A percentile compares a stretch with the other conserved stretches of the same genome.
Evolutionary conservation across 2,329 filamentous ascomycete genomes (phyloP).

Genomic region (Talaromyces sp.): DNA sequence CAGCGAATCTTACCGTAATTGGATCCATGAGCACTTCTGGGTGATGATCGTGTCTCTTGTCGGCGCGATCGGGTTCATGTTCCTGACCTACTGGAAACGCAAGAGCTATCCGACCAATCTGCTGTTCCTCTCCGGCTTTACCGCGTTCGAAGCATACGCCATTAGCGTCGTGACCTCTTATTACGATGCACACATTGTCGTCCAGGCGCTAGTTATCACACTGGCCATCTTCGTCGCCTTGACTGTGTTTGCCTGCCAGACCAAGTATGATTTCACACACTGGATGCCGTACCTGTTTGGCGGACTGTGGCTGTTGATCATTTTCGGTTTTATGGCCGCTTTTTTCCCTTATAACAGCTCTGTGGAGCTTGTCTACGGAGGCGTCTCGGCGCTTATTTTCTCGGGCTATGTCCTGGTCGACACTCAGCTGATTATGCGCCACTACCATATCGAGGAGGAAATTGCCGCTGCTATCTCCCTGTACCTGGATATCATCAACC

Average conservation of each 20-base stretch:
- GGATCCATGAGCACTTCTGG: slow-evolving; percentile 81
- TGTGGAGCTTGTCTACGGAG: slow-evolving; percentile 78
- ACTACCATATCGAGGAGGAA: slow-evolving; percentile 97
- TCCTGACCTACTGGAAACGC: slow-evolving; percentile 90
- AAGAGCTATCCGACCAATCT: slow-evolving; percentile 94
- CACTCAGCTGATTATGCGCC: slow-evolving; percentile 89
- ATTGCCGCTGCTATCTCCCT: slow-evolving; percentile 92
- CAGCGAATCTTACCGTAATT: slow-evolving; percentile 69
- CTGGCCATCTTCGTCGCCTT: slow-evolving; percentile 60
- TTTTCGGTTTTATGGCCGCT: slow-evolving; percentile 87
- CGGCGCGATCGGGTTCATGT: slow-evolving; percentile 77
- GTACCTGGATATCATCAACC: slow-evolving; percentile 93
- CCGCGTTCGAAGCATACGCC: slow-evolving; percentile 85
- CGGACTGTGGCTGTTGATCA: slow-evolving; percentile 78
- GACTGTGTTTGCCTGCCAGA: slow-evolving; percentile 87
- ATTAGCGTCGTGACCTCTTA: slow-evolving; percentile 90
- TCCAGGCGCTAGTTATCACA: slow-evolving; percentile 86
- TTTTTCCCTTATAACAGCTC: slow-evolving; percentile 85
- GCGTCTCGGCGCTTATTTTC: slow-evolving; percentile 79
- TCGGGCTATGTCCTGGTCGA: slow-evolving; percentile 93
- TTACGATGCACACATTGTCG: slow-evolving; percentile 76
- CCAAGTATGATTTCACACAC: slow-evolving; percentile 94
- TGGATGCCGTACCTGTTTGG: slow-evolving; percentile 97
- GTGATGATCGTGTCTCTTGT: slow-evolving; percentile 85
- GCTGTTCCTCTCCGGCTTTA: slow-evolving; percentile 86